Base-by-base conservation (phyloP, 495 filamentous ascomycete genomes). In the Amorphotheca resinae region DNA sequence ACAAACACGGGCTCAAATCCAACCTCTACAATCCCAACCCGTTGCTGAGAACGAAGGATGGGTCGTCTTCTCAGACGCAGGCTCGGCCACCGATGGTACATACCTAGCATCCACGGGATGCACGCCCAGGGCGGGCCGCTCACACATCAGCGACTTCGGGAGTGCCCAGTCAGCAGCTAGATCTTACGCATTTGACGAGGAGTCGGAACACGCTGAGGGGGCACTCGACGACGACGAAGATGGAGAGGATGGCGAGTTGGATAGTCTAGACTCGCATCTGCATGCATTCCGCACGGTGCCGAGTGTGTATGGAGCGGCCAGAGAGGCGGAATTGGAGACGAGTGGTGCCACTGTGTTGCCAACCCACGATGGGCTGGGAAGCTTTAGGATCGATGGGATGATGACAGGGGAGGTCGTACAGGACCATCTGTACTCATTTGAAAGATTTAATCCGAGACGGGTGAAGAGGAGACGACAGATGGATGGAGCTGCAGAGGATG, bases 211-310 rank as follows among this genome's bases (percentile, higher is more conserved):
- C 12, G 59, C 51, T 25, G 61, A 65, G 22, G 65, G 51, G 1
- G 64, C 59, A 1, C 49, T 56, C 7, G 52, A 56, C 4, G 63
- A 68, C 21, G 65, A 74, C 18, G 77, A 78, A 16, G 64, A 67
- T 15, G 60, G 71, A 2, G 76, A 77, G 17, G 83, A 87, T 47
- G 75, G 69, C 54, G 86, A 95, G 60, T 66, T 93, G 33, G 89
- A 95, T 51, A 95, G 87, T 57, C 66, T 95, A 45, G 88, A 94
- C 58, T 84, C 87, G 49, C 86, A 88, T 40, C 67, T 95, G 16
- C 79, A 91, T 42, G 81, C 84, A 39, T 93, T 98, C 56, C 73
- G 80, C 44, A 73, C 69, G 77, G 40, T 74, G 61, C 74, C 42
- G 61, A 72, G 41, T 67, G 71, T 51, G 7, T 53, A 56, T 44